A percentile compares a stretch with the other conserved stretches of the same genome.
phyloP scores from a whole-genome alignment of 306 rosid genomes.

The Purshia tridentata region DNA sequence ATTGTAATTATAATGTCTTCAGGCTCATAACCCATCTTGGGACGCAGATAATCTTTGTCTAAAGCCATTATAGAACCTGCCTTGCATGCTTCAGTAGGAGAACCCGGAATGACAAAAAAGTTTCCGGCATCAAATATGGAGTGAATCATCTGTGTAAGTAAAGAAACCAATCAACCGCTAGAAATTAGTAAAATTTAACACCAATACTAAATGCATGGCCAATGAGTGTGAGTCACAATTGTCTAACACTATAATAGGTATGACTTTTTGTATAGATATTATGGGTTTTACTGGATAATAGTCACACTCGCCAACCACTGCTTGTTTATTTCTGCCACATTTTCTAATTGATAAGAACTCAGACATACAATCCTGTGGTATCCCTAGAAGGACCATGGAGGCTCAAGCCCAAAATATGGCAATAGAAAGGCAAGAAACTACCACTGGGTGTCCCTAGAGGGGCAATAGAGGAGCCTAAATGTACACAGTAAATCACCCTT shows the following conservation, averaged over 20 bases:
- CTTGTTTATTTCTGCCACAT: background rate
- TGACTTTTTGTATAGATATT: constrained; percentile 1
- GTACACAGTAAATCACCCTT: background rate
- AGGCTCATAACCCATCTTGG: constrained; percentile 53
- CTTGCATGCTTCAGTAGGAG: constrained; percentile 70
- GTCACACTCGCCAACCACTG: background rate
- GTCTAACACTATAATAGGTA: constrained; percentile 14
- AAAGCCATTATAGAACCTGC: constrained; percentile 50
- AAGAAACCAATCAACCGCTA: constrained; percentile 24
- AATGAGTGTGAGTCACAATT: constrained; percentile 3
- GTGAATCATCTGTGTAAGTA: constrained; percentile 73
- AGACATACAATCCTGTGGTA: background rate
- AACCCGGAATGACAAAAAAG: constrained; percentile 87
- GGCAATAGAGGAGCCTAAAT: background rate
- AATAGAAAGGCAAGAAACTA: background rate
- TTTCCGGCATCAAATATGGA: constrained; percentile 82
- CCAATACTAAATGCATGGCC: background rate
- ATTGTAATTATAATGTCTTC: constrained; percentile 73
- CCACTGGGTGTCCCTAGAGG: background rate
- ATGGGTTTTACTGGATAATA: constrained; percentile 14
- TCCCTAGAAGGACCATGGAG: background rate
- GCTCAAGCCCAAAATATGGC: background rate
- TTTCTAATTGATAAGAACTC: background rate
- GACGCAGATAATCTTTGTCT: constrained; percentile 49
- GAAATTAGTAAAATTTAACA: constrained; percentile 19